A percentile compares a stretch with the other conserved stretches of the same genome.
Conservation (phyloP, 257 asterid species). For the Jasminum sambac region DNA sequence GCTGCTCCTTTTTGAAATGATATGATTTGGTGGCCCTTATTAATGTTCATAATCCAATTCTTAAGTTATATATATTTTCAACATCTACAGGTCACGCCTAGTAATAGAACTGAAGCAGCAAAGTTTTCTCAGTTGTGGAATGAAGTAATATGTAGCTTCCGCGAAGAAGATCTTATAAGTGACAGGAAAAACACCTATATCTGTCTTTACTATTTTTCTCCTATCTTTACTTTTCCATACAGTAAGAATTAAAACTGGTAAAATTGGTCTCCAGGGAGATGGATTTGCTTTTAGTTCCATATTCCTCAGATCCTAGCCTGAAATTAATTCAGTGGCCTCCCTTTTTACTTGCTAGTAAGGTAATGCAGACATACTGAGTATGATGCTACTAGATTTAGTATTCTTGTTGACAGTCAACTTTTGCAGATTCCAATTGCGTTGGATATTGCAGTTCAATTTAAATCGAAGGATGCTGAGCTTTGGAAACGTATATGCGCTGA, state of each 20-base stretch:
- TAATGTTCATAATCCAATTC: constrained; percentile 22
- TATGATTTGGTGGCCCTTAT: constrained; percentile 20
- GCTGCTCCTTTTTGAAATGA: constrained; percentile 28
- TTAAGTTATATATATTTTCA: constrained; percentile 8
- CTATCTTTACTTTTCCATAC: constrained; percentile 1
- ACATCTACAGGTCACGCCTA: constrained; percentile 57
- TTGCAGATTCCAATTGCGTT: constrained; percentile 89
- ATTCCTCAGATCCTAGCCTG: constrained; percentile 85
- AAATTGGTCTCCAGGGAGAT: constrained; percentile 76
- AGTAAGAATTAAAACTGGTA: constrained; percentile 35
- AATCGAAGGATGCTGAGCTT: constrained; percentile 84
- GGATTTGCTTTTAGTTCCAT: constrained; percentile 97
- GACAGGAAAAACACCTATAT: constrained; percentile 63
- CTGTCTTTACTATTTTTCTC: constrained; percentile 24
- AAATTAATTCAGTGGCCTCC: constrained; percentile 98
- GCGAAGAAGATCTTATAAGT: constrained; percentile 96
- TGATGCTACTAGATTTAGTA: constrained; percentile 5
- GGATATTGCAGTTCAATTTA: constrained; percentile 96
- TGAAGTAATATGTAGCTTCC: constrained; percentile 87
- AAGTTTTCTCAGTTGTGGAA: constrained; percentile 97
- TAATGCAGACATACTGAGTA: constrained; percentile 30
- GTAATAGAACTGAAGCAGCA: constrained; percentile 92
- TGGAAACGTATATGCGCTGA: constrained; percentile 92
- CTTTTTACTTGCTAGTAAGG: constrained; percentile 98
- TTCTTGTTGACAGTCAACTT: constrained; percentile 29